Evolutionary conservation across 805 yeast species (phyloP).

Genomic region (Zygosaccharomyces pseudorouxii): DNA sequence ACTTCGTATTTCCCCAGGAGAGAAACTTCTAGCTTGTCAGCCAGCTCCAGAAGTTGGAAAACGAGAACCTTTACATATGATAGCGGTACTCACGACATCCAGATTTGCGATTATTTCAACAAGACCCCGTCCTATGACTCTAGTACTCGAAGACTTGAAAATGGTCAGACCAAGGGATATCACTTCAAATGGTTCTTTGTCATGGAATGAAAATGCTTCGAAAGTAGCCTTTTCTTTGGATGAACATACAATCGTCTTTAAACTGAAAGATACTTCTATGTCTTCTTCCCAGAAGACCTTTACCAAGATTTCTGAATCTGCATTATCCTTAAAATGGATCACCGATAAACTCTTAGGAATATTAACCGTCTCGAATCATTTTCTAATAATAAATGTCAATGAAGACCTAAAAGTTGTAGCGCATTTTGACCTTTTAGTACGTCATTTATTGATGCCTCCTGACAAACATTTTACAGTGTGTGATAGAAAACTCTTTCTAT

Average conservation of each 20-base stretch:
- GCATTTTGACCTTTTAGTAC: constrained; percentile 24
- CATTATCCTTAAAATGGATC: constrained; percentile 27
- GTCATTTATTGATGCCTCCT: constrained; percentile 28
- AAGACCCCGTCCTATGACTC: constrained; percentile 10
- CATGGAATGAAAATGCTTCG: constrained; percentile 19
- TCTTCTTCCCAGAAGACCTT: background rate
- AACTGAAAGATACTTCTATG: background rate
- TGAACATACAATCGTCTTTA: constrained; percentile 10
- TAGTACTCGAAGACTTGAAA: constrained; percentile 10
- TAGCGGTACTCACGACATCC: constrained; percentile 25
- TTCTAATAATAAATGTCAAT: constrained; percentile 18
- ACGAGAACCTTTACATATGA: constrained; percentile 10
- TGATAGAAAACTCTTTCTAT: constrained; percentile 18
- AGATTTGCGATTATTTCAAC: constrained; percentile 21
- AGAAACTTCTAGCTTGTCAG: constrained; percentile 11
- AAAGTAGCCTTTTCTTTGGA: constrained; percentile 22
- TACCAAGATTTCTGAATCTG: constrained; percentile 15
- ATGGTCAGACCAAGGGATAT: background rate
- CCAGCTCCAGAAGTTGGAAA: constrained; percentile 11
- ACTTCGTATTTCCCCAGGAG: constrained; percentile 13
- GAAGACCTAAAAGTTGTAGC: constrained; percentile 12
- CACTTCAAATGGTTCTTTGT: constrained; percentile 11
- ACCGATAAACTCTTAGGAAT: constrained; percentile 18
- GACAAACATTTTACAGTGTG: constrained; percentile 21
- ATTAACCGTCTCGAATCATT: constrained; percentile 28